Evolutionary conservation across 2,329 filamentous ascomycete genomes (phyloP).

Genomic region (Pyricularia grisea): DNA sequence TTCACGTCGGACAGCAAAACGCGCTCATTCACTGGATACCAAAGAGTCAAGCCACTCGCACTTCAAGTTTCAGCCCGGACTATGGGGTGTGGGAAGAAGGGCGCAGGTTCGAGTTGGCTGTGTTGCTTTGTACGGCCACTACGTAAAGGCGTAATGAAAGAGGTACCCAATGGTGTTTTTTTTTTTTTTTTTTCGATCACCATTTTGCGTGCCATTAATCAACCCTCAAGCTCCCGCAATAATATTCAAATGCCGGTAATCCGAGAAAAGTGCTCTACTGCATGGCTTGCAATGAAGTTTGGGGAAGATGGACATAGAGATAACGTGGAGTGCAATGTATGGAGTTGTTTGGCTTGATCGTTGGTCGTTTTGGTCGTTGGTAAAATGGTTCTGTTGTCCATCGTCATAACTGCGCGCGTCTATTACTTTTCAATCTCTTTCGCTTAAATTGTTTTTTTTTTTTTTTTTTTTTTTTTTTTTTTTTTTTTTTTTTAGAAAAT

Average conservation of each 20-base stretch:
- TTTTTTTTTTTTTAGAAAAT: neutral
- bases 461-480: neutral
- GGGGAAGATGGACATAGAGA: neutral
- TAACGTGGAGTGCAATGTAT: neutral
- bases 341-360: neutral
- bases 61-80: neutral
- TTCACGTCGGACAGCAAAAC: neutral
- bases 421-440: neutral
- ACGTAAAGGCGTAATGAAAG: neutral
- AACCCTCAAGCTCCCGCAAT: neutral
- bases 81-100: neutral
- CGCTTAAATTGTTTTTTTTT: too few relatives aligned
- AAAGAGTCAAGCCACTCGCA: neutral
- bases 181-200: too few relatives aligned
- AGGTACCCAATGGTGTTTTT: neutral
- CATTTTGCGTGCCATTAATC: neutral
- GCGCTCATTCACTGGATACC: neutral
- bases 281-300: neutral
- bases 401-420: too few relatives aligned
- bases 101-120: neutral
- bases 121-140: neutral
- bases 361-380: neutral
- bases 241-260: neutral
- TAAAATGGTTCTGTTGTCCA: neutral
- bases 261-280: neutral